Evolutionary conservation across 768 basidiomycete genomes (phyloP), one percentile per base, ranked within the genome.

Genomic region (Obba rivulosa): DNA sequence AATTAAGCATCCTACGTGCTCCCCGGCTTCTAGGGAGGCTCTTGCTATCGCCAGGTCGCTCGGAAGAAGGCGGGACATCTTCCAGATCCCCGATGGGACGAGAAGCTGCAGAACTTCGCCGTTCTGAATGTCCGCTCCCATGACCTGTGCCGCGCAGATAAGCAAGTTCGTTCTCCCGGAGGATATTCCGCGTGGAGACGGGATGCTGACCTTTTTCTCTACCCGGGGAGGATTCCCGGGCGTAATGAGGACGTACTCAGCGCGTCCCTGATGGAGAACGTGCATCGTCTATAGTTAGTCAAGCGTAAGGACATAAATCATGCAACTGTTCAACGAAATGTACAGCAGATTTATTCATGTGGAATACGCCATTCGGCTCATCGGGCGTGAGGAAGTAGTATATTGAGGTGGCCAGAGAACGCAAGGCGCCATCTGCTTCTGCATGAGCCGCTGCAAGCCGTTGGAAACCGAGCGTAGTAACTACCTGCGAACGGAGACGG

Each of bases 51-150:
- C 58, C 18, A 73, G 50, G 53, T 69, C 70, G 28, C 62, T 69
- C 17, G 63, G 73, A 10, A 80, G 76, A 0, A 81, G 74, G 39
- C 70, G 69, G 18, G 70, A 74, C 59, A 72, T 85, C 53, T 82
- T 86, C 73, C 77, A 80, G 10, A 69, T 64, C 4, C 69, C 69
- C 0, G 74, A 74, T 35, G 78, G 78, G 23, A 81, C 75, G 34
- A 78, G 61, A 11, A 80, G 66, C 61, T 74, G 71, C 4, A 72
- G 68, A 1, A 66, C 62, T 59, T 80, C 79, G 2, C 76, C 73
- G 0, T 63, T 64, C 0, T 59, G 60, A 9, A 57, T 50, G 60
- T 79, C 65, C 1, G 68, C 49, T 9, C 76, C 77, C 55, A 80
- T 70, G 21, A 59, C 25, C 61, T 62, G 21, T 8, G 20, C n/a